Percentiles rank a stretch among this genome's conserved stretches.
These are phyloP conservation scores for peach (Prunus persica) DNA, from an alignment of 306 rosid genomes.

Conservation along the genomic window Prunus_persica_NCBIv2 NC_034009.1:45692501-45693000, in stretches of 20 bases:
- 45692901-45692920: slow-evolving; percentile 27
- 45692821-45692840: background rate
- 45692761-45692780: background rate
- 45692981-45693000: background rate
- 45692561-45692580: slow-evolving; percentile 12
- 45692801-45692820: background rate
- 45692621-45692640: background rate
- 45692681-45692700: background rate
- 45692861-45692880: background rate
- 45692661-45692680: background rate
- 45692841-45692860: background rate
- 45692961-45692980: background rate
- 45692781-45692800: background rate
- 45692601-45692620: background rate
- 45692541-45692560: slow-evolving; percentile 8
- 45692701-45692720: slow-evolving; percentile 1
- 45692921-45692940: slow-evolving; percentile 5
- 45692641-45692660: slow-evolving; percentile 15
- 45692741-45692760: background rate
- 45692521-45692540: background rate
- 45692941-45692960: slow-evolving; percentile 18
- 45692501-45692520: background rate
- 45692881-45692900: background rate
- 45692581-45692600: slow-evolving; percentile 13
- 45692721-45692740: slow-evolving; percentile 1